Base-by-base conservation (phyloP, 2,329 filamentous ascomycete genomes). In the Fusarium incarnatum region DNA sequence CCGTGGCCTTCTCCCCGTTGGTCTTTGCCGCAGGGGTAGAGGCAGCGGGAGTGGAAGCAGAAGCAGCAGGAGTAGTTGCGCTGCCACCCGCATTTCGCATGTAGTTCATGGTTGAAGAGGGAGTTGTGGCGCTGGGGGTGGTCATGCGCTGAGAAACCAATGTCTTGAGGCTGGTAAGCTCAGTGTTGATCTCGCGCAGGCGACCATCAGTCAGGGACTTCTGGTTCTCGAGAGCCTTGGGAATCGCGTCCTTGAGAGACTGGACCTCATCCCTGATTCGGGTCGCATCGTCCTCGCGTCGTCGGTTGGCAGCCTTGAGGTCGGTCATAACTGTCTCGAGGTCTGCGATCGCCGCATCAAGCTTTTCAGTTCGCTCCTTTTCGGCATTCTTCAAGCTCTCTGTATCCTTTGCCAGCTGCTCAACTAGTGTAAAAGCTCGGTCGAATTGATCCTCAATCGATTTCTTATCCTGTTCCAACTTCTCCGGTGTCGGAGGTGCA, bases 371-470 rank as follows among this genome's bases (percentile, higher is more conserved):
- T 64, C 96, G 89, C 63, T 92, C 87, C 78, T 94, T 87, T 83
- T 99, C 96, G 0, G 94, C 91, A 7, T 89, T 86, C 82, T 99
- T 99, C 64, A 99, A 87, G 11, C 90, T 88, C 56, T 94, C 90
- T 1, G 96, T 99, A 79, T 99, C 97, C 74, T 93, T 92, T 40
- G 93, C 89, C 2, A 99, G 87, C 78, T 98, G 96, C 64, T 99
- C 96, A 13, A 99, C 90, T 16, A 98, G 87, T 20, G 91, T 86
- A 79, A 99, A 99, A 4, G 95, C 94, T 75, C 92, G 93, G 74
- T 96, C 92, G 80, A 99, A 99, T 63, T 95, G 92, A 70, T 94
- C 94, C 79, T 98, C 94, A 61, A 99, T 94, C 41, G 89, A 89
- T 67, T 93, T 89, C 81, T 99, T 99, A 80, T 99, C 96, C 79